These are phyloP conservation scores for Hanseniaspora singularis DNA, from an alignment of 805 yeast genomes.

Conservation along the genomic window DNA sequence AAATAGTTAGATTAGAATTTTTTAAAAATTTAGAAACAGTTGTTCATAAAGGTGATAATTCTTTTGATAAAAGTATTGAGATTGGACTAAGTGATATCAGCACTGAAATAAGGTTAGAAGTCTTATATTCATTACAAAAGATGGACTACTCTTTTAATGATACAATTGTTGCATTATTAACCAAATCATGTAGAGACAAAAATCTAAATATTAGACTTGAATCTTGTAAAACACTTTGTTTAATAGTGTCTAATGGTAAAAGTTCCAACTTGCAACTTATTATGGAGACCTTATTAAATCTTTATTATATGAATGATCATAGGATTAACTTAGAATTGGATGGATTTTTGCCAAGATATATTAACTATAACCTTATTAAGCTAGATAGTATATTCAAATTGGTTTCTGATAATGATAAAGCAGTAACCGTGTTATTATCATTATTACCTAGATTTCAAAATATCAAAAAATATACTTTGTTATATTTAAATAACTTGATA, in stretches of 20 bases:
- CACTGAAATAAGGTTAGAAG: constrained; percentile 7
- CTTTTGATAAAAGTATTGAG: background rate
- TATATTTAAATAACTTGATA: background rate
- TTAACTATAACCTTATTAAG: background rate
- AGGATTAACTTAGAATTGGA: constrained; percentile 1
- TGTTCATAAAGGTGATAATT: background rate
- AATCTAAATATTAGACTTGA: background rate
- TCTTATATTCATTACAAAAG: background rate
- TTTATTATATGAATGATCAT: constrained; percentile 9
- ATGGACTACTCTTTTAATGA: background rate
- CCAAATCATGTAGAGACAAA: constrained; percentile 9
- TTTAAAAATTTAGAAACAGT: background rate
- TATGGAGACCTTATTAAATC: background rate
- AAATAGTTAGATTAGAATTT: constrained; percentile 8
- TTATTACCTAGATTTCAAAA: constrained; percentile 3
- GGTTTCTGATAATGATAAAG: background rate
- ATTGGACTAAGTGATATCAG: constrained; percentile 1
- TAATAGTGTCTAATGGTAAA: background rate
- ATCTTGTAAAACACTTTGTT: background rate
- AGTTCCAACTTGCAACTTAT: background rate
- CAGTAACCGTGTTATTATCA: background rate
- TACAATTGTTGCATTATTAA: background rate
- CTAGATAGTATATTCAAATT: background rate
- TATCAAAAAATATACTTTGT: background rate
- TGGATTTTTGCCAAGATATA: constrained; percentile 5